These are phyloP conservation scores for Thalassiosira oceanica DNA, from an alignment of 352 stramenopile species.

Conservation along the genomic window DNA sequence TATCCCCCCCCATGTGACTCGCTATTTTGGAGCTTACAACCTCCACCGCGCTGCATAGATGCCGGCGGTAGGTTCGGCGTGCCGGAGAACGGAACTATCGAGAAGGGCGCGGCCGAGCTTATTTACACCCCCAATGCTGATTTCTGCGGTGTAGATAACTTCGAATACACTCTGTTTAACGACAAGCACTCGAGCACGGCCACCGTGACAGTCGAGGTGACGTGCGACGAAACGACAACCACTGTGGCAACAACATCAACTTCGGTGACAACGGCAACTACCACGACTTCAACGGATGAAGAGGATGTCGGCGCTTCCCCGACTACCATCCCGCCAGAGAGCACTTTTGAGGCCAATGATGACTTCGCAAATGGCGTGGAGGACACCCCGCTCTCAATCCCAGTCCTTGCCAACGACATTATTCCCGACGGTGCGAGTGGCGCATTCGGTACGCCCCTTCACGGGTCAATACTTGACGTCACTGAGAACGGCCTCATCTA, in stretches of 20 bases:
- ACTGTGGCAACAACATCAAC: not conserved
- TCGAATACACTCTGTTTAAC: not conserved
- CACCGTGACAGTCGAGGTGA: not conserved
- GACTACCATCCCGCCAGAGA: too few relatives aligned
- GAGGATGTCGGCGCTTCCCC: too few relatives aligned
- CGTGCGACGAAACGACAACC: not conserved
- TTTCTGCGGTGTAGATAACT: conserved; percentile 1
- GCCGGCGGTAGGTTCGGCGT: not conserved
- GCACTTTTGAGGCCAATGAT: too few relatives aligned
- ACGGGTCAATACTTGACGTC: not conserved
- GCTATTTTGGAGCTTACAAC: not conserved
- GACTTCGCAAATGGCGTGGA: too few relatives aligned
- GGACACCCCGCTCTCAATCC: too few relatives aligned
- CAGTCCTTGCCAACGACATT: conserved; percentile 1
- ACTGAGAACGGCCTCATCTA: not conserved
- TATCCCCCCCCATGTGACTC: not conserved
- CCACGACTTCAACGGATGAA: too few relatives aligned
- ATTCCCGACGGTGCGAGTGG: not conserved
- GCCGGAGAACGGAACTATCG: conserved; percentile 1
- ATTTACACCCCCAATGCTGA: conserved; percentile 10
- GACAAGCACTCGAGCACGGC: not conserved
- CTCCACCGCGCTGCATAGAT: not conserved
- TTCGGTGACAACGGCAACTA: too few relatives aligned
- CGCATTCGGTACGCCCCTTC: not conserved
- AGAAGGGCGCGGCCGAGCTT: not conserved